phyloP scores from a whole-genome alignment of 2,329 filamentous ascomycete species.

The Helotiales sp. region DNA sequence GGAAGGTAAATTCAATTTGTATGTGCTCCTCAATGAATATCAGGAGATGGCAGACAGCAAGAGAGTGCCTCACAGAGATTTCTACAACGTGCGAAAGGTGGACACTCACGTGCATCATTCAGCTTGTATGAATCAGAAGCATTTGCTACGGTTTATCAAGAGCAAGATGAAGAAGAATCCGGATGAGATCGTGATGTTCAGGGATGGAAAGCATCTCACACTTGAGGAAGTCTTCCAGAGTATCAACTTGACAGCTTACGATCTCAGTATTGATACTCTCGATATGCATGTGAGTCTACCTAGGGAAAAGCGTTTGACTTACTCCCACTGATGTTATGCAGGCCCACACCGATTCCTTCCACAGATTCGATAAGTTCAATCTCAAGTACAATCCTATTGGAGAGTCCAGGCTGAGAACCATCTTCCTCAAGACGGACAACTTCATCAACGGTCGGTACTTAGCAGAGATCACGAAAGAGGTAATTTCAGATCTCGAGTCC shows the following conservation, averaged over 20 bases:
- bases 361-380: conserved; percentile 99
- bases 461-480: conserved; percentile 96
- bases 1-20: conserved; percentile 96
- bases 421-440: conserved; percentile 98
- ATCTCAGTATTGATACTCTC: conserved; percentile 95
- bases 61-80: conserved; percentile 94
- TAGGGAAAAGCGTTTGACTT: neutral
- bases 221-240: conserved; percentile 93
- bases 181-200: conserved; percentile 87
- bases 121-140: conserved; percentile 99
- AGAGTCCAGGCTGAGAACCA: conserved; percentile 92
- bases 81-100: conserved; percentile 98
- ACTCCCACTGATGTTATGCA: conserved; percentile 36
- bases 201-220: conserved; percentile 90
- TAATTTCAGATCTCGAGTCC: conserved; percentile 93
- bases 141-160: conserved; percentile 97
- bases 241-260: conserved; percentile 96
- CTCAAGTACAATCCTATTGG: conserved; percentile 98
- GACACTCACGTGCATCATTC: conserved; percentile 99
- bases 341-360: conserved; percentile 97
- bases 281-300: conserved; percentile 84
- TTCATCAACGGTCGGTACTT: conserved; percentile 94
- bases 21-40: conserved; percentile 91
- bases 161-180: conserved; percentile 99
- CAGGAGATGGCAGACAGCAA: conserved; percentile 98